Conservation (phyloP, 1,139 yeast species). For the Suhomyces yuchorum region DNA sequence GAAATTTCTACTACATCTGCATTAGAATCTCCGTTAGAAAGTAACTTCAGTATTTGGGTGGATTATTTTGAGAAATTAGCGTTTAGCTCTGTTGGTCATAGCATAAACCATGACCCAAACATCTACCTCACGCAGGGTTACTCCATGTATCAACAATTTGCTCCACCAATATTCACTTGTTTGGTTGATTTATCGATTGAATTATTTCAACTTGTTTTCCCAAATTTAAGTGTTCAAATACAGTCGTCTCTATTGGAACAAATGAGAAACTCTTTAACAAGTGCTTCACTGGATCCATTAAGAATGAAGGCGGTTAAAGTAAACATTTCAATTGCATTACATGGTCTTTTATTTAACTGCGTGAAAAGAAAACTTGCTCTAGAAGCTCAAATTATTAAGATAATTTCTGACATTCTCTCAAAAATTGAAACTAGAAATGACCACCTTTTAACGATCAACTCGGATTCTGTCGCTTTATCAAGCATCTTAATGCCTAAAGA, state of each 20-base stretch:
- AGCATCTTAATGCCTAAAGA: constrained; percentile 44
- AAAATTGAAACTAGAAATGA: constrained; percentile 43
- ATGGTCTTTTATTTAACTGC: constrained; percentile 51
- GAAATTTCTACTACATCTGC: neutral
- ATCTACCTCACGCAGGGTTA: constrained; percentile 30
- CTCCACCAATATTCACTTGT: constrained; percentile 48
- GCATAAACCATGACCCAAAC: constrained; percentile 41
- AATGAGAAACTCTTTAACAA: constrained; percentile 54
- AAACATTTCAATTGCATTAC: constrained; percentile 65
- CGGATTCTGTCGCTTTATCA: constrained; percentile 69
- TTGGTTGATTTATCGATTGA: constrained; percentile 78
- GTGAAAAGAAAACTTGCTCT: constrained; percentile 29
- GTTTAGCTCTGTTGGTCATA: constrained; percentile 29
- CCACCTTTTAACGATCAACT: constrained; percentile 51
- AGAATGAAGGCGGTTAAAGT: constrained; percentile 55
- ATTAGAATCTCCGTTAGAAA: constrained; percentile 11
- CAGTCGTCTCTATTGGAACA: constrained; percentile 87
- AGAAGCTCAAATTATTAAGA: constrained; percentile 49
- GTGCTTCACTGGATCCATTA: constrained; percentile 33
- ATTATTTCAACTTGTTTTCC: constrained; percentile 70
- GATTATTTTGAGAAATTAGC: constrained; percentile 33
- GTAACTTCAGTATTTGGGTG: constrained; percentile 29
- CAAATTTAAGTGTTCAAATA: constrained; percentile 73
- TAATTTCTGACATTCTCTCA: constrained; percentile 61
- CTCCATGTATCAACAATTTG: constrained; percentile 27